Base-by-base conservation (phyloP, 108 stramenopile species). In the Hondaea fermentalgiana region DNA sequence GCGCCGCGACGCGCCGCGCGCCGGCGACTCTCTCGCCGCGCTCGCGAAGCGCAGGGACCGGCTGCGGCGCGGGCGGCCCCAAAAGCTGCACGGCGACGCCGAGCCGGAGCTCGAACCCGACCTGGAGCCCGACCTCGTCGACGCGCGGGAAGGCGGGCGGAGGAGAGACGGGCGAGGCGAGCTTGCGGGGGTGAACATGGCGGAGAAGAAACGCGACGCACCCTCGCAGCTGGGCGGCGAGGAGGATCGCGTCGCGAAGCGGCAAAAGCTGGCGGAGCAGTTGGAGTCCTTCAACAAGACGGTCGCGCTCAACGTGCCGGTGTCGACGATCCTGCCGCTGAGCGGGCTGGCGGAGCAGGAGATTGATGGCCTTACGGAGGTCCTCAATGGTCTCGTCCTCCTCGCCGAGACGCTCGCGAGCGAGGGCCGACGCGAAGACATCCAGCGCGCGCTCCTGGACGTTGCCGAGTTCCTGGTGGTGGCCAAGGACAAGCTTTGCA, bases 391-490 rank as follows among this genome's bases (percentile, higher is more conserved):
- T 1, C 45, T 83, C 1, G 49, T 83, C 43, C 12, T 8, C 4
- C 28, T 83, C 43, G 76, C 76, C 45, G 76, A 83, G 51, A 6
- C 45, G 51, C 76, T 83, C 51, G 51, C 51, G 51, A 12, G 76
- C 51, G 51, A 53, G 51, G 76, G 51, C n/a, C 76, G 49, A 43
- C 49, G 49, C 28, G 76, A 83, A 45, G 76, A 47, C 16, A 47
- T 83, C 28, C 76, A 83, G 76, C 45, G 76, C 23, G 45, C 76
- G 45, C 45, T 83, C 49, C 76, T 83, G 76, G 76, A 83, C n/a
- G 28, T 83, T 8, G 76, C 28, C 2, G 76, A 83, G 76, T 83
- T 83, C 51, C 76, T 83, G 10, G 76, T 83, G 49, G 76, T 53
- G 16, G 45, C 45, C 76, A 83, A 83, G 28, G 76, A 83, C 49